These are phyloP conservation scores for Ogataea paradorogensis DNA, from an alignment of 805 yeast genomes.

Conservation along the genomic window DNA sequence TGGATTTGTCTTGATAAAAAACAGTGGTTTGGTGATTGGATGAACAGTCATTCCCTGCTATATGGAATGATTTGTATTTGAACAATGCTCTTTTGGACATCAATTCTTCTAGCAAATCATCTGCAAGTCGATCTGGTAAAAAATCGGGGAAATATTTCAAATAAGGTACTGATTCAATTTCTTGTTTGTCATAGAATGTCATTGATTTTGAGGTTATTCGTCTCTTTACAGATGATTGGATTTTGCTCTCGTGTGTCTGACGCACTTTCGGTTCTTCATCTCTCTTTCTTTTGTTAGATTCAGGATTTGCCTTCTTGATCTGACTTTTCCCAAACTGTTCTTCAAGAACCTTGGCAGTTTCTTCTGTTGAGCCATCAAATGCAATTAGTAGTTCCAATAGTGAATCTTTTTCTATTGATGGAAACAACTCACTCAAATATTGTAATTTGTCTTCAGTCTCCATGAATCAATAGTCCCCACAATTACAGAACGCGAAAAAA, in stretches of 20 bases:
- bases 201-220: neutral
- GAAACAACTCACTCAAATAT: slow-evolving; percentile 38
- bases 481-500: slow-evolving; percentile 2
- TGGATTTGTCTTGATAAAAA: slow-evolving; percentile 3
- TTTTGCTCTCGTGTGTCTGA: neutral
- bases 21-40: slow-evolving; percentile 53
- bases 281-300: neutral
- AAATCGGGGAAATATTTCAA: slow-evolving; percentile 49
- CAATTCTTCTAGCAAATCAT: slow-evolving; percentile 41
- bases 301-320: neutral
- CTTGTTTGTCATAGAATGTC: slow-evolving; percentile 48
- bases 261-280: neutral
- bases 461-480: slow-evolving; percentile 15
- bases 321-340: slow-evolving; percentile 28
- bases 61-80: slow-evolving; percentile 46
- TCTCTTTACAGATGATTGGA: no score
- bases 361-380: slow-evolving; percentile 51
- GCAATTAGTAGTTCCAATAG: slow-evolving; percentile 50
- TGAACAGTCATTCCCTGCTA: slow-evolving; percentile 59
- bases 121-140: slow-evolving; percentile 50
- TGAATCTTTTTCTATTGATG: slow-evolving; percentile 39
- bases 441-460: slow-evolving; percentile 40
- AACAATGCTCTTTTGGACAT: slow-evolving; percentile 41
- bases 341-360: slow-evolving; percentile 40
- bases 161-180: slow-evolving; percentile 49